Conservation (phyloP, 225 moss, liverwort and hornwort genomes). For the Thuidium tamariscinum region DNA sequence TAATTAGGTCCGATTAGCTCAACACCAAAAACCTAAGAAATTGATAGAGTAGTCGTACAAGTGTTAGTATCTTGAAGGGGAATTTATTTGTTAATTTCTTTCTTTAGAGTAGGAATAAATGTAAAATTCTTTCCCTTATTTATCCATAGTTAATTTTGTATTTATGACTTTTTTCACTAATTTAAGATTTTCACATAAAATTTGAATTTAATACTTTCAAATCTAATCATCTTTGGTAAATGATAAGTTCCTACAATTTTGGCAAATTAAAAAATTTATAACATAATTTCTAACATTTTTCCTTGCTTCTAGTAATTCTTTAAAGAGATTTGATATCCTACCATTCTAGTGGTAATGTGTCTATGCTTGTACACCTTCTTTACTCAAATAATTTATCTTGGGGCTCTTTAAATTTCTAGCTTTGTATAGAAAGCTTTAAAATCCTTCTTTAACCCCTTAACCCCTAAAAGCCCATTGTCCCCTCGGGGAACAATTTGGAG, state of each 20-base stretch:
- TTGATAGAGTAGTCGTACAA: fast-evolving
- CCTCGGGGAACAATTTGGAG: too few species aligned
- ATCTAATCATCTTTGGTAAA: not conserved
- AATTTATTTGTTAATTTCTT: not conserved
- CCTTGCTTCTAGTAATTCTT: fast-evolving
- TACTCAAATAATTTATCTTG: fast-evolving
- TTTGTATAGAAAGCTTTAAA: not conserved
- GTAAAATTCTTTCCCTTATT: not conserved
- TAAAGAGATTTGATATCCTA: fast-evolving
- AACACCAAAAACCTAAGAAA: not conserved
- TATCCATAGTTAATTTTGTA: too few species aligned
- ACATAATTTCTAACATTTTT: not conserved
- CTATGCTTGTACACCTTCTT: not conserved
- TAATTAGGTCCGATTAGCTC: not conserved
- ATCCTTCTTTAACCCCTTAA: too few species aligned
- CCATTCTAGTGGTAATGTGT: not conserved
- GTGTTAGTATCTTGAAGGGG: fast-evolving
- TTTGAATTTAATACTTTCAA: not conserved
- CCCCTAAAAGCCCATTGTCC: too few species aligned
- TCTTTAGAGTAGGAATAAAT: fast-evolving
- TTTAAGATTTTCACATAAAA: too few species aligned
- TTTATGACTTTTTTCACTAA: not conserved
- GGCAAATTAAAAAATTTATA: too few species aligned
- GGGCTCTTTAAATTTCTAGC: not conserved
- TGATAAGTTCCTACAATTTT: not conserved